These are phyloP conservation scores for Xylaria arbuscula DNA, from an alignment of 2,329 filamentous ascomycete species.

Conservation along the genomic window DNA sequence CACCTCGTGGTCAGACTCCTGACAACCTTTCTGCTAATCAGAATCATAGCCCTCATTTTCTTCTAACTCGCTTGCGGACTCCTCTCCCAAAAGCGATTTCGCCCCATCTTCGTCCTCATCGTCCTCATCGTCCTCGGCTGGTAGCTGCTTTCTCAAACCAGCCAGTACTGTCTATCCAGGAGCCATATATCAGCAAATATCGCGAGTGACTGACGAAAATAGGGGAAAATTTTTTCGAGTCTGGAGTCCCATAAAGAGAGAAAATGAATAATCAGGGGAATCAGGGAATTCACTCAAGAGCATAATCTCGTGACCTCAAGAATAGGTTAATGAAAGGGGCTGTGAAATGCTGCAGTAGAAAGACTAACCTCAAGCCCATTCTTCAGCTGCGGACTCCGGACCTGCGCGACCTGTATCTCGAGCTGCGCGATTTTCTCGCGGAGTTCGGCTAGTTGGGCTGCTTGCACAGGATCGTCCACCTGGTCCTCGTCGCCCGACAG, in stretches of 20 bases:
- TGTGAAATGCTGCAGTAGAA: not conserved
- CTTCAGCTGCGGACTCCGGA: slow-evolving; percentile 45
- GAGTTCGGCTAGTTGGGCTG: slow-evolving; percentile 42
- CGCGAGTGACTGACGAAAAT: not conserved
- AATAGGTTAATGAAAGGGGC: not conserved
- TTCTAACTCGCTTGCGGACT: not conserved
- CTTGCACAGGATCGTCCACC: slow-evolving; percentile 30
- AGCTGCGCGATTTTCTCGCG: slow-evolving; percentile 47
- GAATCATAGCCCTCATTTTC: slow-evolving; percentile 7
- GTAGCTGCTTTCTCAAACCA: slow-evolving; percentile 44
- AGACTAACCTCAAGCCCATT: slow-evolving; percentile 42
- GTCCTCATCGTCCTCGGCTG: slow-evolving; percentile 18
- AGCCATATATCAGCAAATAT: not conserved
- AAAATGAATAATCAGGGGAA: not conserved
- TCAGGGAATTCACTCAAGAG: too few species aligned
- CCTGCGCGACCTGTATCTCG: slow-evolving; percentile 43
- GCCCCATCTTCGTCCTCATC: slow-evolving; percentile 19
- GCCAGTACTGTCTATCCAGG: slow-evolving; percentile 40
- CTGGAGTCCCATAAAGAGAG: not conserved
- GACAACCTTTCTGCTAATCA: not conserved
- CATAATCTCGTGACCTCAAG: fast-evolving
- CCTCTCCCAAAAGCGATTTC: not conserved
- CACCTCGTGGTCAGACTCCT: not conserved
- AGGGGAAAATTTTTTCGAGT: not conserved
- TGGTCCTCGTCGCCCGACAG: slow-evolving; percentile 34